phyloP scores from a whole-genome alignment of 2,329 filamentous ascomycete genomes.

The Verticillium isaacii region DNA sequence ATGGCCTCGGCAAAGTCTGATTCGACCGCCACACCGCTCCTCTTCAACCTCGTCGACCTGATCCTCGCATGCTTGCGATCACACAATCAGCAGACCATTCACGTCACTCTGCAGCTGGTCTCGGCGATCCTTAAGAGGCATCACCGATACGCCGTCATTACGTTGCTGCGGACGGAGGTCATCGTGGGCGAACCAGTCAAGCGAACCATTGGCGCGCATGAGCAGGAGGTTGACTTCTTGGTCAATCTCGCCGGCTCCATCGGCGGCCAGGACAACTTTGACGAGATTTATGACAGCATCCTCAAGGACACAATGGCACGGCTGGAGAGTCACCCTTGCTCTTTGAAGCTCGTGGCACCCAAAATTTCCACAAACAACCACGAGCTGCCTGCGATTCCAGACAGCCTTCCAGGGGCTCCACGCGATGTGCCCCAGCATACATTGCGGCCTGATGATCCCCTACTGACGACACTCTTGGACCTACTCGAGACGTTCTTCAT shows the following conservation, averaged over 20 bases:
- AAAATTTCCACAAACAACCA: slow-evolving; percentile 52
- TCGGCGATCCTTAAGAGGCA: slow-evolving; percentile 84
- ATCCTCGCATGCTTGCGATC: slow-evolving; percentile 82
- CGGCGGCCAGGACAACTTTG: slow-evolving; percentile 64
- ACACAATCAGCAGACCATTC: slow-evolving; percentile 80
- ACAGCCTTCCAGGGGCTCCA: slow-evolving; percentile 56
- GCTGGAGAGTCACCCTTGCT: slow-evolving; percentile 71
- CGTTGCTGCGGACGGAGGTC: slow-evolving; percentile 64
- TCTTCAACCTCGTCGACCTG: slow-evolving; percentile 92
- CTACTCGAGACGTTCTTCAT: slow-evolving; percentile 77
- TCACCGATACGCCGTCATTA: slow-evolving; percentile 78
- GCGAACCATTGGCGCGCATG: slow-evolving; percentile 69
- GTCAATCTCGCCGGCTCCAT: slow-evolving; percentile 64
- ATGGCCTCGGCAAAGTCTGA: slow-evolving; percentile 67
- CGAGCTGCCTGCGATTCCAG: slow-evolving; percentile 48
- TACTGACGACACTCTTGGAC: slow-evolving; percentile 61
- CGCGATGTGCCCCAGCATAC: slow-evolving; percentile 57
- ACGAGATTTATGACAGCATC: slow-evolving; percentile 68
- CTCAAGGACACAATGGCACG: slow-evolving; percentile 66
- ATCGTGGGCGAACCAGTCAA: slow-evolving; percentile 47
- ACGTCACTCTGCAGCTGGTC: slow-evolving; percentile 81
- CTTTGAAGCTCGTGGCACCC: slow-evolving; percentile 61
- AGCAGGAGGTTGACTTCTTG: slow-evolving; percentile 69
- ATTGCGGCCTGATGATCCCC: slow-evolving; percentile 56
- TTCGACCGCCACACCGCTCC: slow-evolving; percentile 67